A percentile compares a stretch with the other conserved stretches of the same genome.
These are phyloP conservation scores for Pseudoneurospora amorphoporcata DNA, from an alignment of 495 filamentous ascomycete species.

Conservation along the genomic window DNA sequence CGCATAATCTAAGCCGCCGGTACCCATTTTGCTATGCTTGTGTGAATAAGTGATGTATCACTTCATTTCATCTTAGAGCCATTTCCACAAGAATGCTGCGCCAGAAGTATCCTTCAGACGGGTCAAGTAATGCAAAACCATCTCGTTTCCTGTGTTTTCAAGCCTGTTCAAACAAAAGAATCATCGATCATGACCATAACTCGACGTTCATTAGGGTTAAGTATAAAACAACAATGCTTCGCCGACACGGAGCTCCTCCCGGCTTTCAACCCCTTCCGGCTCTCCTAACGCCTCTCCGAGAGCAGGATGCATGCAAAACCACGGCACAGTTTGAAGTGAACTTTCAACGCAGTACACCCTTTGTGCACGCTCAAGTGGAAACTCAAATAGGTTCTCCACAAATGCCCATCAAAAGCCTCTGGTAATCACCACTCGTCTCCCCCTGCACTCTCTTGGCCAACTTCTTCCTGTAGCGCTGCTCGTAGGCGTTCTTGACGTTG, in stretches of 20 bases:
- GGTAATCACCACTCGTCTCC: constrained; percentile 83
- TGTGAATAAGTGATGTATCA: too few relatives aligned
- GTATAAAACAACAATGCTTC: neutral
- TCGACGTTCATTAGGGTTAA: neutral
- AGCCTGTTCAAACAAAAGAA: neutral
- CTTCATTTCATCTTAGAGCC: neutral
- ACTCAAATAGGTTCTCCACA: neutral
- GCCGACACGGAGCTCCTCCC: neutral
- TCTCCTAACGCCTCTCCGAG: too few relatives aligned
- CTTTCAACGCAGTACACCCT: neutral
- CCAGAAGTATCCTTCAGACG: neutral
- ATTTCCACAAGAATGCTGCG: neutral
- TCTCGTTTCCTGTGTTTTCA: neutral
- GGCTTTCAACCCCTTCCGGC: too few relatives aligned
- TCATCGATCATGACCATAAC: neutral
- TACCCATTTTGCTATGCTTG: too few relatives aligned
- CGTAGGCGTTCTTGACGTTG: constrained; percentile 64
- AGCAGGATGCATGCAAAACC: neutral
- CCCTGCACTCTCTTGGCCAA: constrained; percentile 56
- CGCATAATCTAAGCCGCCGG: too few relatives aligned
- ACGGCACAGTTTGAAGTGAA: neutral
- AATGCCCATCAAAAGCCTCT: constrained; percentile 50
- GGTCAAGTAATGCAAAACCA: neutral
- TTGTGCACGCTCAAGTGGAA: neutral
- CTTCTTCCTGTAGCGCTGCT: constrained; percentile 49